Evolutionary conservation across 1,284 basidiomycete species (phyloP).

Genomic region (Ganoderma meredithae): DNA sequence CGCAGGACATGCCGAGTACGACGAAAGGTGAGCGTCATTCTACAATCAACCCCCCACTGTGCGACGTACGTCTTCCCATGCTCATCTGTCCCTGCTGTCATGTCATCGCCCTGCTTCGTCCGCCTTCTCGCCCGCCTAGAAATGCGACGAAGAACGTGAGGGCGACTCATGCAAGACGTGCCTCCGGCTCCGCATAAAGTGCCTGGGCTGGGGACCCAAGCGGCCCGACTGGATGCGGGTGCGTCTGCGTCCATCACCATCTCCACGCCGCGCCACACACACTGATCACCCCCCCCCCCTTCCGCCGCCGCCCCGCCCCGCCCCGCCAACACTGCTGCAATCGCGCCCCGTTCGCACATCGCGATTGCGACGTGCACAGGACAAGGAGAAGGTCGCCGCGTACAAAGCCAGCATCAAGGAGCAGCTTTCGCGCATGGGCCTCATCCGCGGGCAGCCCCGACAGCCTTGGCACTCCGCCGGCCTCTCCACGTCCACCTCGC

Average conservation of each 20-base stretch:
- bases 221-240: constrained; percentile 87
- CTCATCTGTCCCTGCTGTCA: constrained; percentile 19
- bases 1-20: constrained; percentile 81
- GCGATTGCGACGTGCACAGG: constrained; percentile 50
- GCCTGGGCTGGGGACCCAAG: constrained; percentile 81
- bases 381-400: constrained; percentile 80
- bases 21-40: constrained; percentile 64
- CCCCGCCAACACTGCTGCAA: constrained; percentile 8
- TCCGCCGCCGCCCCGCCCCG: constrained; percentile 17
- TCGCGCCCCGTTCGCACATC: constrained; percentile 21
- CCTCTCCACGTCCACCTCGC: constrained; percentile 26
- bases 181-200: constrained; percentile 75
- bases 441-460: constrained; percentile 81
- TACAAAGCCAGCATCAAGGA: constrained; percentile 87
- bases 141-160: constrained; percentile 85
- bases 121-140: constrained; percentile 49
- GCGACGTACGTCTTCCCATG: constrained; percentile 23
- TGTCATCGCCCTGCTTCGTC: constrained; percentile 1
- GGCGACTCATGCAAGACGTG: constrained; percentile 81
- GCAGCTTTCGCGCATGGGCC: constrained; percentile 74
- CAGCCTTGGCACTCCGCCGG: constrained; percentile 34
- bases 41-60: constrained; percentile 21
- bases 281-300: constrained; percentile 23
- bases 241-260: constrained; percentile 42
- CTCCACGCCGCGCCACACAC: constrained; percentile 28